Evolutionary conservation across 495 filamentous ascomycete species (phyloP).

Genomic region (Elaphomyces granulatus): DNA sequence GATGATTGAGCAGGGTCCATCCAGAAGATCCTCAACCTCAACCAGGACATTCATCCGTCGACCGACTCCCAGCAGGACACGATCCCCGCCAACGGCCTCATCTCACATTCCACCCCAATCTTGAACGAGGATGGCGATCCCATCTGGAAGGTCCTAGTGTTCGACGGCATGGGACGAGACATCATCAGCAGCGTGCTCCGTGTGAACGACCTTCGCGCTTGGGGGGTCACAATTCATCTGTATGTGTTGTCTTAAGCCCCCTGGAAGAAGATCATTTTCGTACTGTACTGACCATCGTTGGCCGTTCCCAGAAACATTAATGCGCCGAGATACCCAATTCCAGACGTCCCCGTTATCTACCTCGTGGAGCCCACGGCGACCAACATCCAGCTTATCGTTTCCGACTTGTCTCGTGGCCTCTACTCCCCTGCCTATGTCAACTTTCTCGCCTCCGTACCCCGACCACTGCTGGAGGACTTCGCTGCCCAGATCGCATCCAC

Average conservation of each 20-base stretch:
- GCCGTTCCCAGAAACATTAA: slow-evolving; percentile 51
- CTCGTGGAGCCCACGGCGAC: slow-evolving; percentile 74
- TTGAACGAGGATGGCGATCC: slow-evolving; percentile 77
- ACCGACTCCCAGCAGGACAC: slow-evolving; percentile 41
- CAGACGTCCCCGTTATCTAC: slow-evolving; percentile 93
- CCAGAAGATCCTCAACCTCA: slow-evolving; percentile 91
- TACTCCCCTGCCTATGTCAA: slow-evolving; percentile 96
- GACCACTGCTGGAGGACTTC: slow-evolving; percentile 90
- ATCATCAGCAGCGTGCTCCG: slow-evolving; percentile 87
- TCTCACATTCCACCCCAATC: slow-evolving; percentile 56
- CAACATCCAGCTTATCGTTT: slow-evolving; percentile 73
- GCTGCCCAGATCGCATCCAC: slow-evolving; percentile 72
- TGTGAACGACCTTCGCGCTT: slow-evolving; percentile 80
- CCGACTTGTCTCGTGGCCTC: slow-evolving; percentile 69
- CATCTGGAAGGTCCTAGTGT: slow-evolving; percentile 60
- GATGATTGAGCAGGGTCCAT: slow-evolving; percentile 70
- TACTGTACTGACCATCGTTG: slow-evolving; percentile 4
- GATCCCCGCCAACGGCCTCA: slow-evolving; percentile 39
- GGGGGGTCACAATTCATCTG: slow-evolving; percentile 97
- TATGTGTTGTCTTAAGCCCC: slow-evolving; percentile 27
- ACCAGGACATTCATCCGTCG: slow-evolving; percentile 48
- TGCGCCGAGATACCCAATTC: slow-evolving; percentile 73
- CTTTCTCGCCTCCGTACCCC: slow-evolving; percentile 87
- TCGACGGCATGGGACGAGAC: slow-evolving; percentile 54
- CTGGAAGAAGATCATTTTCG: no score